These are phyloP conservation scores for Thraustotheca clavata DNA, from an alignment of 352 stramenopile genomes.

Conservation along the genomic window DNA sequence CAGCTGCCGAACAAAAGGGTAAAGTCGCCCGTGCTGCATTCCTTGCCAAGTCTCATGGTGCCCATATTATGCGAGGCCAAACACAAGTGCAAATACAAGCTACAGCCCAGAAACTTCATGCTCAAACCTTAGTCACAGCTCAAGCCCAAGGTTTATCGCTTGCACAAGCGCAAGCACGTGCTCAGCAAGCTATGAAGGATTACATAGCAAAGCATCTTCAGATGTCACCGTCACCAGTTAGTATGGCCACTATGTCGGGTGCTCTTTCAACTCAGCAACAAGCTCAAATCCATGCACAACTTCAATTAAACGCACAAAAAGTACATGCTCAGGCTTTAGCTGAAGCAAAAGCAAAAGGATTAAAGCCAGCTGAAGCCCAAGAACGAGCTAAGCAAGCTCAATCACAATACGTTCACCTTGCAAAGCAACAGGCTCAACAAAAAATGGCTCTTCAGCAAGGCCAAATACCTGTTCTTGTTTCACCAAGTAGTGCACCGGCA, in stretches of 20 bases:
- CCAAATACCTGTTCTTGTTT: slow-evolving; percentile 33
- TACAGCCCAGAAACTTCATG: slow-evolving; percentile 82
- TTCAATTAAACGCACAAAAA: slow-evolving; percentile 86
- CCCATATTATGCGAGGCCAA: slow-evolving; percentile 79
- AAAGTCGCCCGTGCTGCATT: slow-evolving; percentile 79
- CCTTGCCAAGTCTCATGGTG: slow-evolving; percentile 65
- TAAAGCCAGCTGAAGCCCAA: slow-evolving; percentile 80
- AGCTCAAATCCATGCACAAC: slow-evolving; percentile 77
- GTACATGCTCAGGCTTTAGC: slow-evolving; percentile 83
- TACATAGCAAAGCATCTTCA: slow-evolving; percentile 86
- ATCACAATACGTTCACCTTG: slow-evolving; percentile 76
- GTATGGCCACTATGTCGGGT: slow-evolving; percentile 42
- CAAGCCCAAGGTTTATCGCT: slow-evolving; percentile 79
- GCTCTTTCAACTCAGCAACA: slow-evolving; percentile 67
- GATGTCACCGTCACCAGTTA: slow-evolving; percentile 41
- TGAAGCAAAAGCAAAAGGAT: slow-evolving; percentile 69
- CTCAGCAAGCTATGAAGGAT: slow-evolving; percentile 81
- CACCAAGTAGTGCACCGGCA: slow-evolving; percentile 19
- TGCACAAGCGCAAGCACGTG: slow-evolving; percentile 78
- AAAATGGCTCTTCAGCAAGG: slow-evolving; percentile 75
- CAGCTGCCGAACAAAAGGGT: slow-evolving; percentile 57
- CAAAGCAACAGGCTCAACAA: slow-evolving; percentile 78
- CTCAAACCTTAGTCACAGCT: slow-evolving; percentile 70
- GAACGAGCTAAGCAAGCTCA: slow-evolving; percentile 88
- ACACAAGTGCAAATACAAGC: slow-evolving; percentile 86